Percentiles rank a stretch among this genome's conserved stretches.
Evolutionary conservation across 768 basidiomycete genomes (phyloP).

Genomic region (Nidula microcarpa): DNA sequence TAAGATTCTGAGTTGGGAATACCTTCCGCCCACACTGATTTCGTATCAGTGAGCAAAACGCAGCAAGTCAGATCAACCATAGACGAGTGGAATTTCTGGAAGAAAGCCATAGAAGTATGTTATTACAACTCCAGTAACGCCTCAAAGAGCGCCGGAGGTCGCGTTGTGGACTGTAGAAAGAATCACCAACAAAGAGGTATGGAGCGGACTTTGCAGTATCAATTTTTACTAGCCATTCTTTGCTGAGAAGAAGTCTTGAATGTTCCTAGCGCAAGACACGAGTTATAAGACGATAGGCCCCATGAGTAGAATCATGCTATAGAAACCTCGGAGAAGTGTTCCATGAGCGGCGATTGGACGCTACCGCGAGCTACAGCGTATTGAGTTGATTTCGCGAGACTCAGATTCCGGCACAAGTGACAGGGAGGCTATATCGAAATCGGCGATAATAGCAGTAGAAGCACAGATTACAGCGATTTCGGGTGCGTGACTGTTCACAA

Average conservation of each 20-base stretch:
- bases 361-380: too few relatives aligned
- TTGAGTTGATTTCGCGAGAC: too few relatives aligned
- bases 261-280: constrained; percentile 40
- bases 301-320: constrained; percentile 1
- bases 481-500: too few relatives aligned
- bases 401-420: too few relatives aligned
- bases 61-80: constrained; percentile 54
- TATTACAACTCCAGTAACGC: background rate
- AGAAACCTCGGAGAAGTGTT: constrained; percentile 44
- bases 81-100: constrained; percentile 64
- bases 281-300: constrained; percentile 6
- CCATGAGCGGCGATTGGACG: constrained; percentile 26
- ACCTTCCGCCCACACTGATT: constrained; percentile 76
- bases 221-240: constrained; percentile 74
- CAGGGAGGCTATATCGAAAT: too few relatives aligned
- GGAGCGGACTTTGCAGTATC: constrained; percentile 58
- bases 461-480: too few relatives aligned
- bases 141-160: background rate
- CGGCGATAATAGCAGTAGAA: too few relatives aligned
- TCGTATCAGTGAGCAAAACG: constrained; percentile 72
- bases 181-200: constrained; percentile 64
- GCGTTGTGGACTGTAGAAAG: background rate
- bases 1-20: constrained; percentile 3
- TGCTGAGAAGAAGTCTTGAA: constrained; percentile 50
- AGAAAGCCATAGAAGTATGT: background rate